These are phyloP conservation scores for Sporothrix phasma DNA, from an alignment of 2,329 filamentous ascomycete genomes.

Conservation along the genomic window DNA sequence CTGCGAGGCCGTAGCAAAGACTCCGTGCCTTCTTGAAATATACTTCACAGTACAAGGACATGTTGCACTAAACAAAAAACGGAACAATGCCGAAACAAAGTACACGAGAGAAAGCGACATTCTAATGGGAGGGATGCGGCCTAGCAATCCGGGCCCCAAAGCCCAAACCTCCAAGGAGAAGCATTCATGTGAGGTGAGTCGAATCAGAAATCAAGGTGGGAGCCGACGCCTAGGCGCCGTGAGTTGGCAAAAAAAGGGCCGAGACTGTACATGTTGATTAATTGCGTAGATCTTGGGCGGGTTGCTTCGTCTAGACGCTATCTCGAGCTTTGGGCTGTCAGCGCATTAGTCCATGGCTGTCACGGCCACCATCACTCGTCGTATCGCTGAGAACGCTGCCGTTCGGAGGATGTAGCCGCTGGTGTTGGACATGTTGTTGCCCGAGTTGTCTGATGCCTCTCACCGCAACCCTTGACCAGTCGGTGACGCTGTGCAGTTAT, in stretches of 20 bases:
- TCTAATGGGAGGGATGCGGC: not conserved
- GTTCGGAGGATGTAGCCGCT: not conserved
- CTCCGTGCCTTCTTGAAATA: no score
- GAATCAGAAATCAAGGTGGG: not conserved
- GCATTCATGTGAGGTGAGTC: not conserved
- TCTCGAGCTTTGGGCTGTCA: not conserved
- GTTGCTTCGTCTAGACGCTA: not conserved
- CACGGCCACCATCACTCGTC: constrained; percentile 11
- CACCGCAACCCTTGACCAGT: constrained; percentile 55
- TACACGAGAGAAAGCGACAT: not conserved
- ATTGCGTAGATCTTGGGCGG: no score
- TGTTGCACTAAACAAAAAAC: no score
- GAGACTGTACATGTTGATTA: no score
- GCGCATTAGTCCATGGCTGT: constrained; percentile 4
- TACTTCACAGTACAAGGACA: no score
- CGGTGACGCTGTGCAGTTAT: constrained; percentile 41
- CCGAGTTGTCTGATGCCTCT: constrained; percentile 18
- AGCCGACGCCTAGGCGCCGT: not conserved
- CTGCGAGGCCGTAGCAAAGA: no score
- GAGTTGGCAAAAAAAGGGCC: not conserved
- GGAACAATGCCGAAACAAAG: no score
- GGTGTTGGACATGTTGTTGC: not conserved
- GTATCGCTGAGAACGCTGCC: constrained; percentile 11
- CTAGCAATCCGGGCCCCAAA: not conserved
- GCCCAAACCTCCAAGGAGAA: not conserved